phyloP scores from a whole-genome alignment of 768 basidiomycete species.

The Leccinum barrowsii region DNA sequence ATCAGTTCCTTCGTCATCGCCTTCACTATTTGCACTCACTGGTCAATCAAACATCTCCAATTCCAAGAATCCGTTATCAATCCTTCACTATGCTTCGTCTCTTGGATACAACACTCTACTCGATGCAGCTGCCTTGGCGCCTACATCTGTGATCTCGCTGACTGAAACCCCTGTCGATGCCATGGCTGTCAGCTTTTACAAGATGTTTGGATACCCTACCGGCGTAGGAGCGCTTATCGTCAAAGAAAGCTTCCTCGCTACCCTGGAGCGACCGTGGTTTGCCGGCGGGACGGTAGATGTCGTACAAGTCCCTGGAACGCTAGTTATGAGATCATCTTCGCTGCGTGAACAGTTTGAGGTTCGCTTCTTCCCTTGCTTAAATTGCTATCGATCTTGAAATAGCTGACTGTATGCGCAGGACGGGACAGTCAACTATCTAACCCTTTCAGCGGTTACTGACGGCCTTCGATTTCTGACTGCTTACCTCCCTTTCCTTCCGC shows the following conservation, averaged over 20 bases:
- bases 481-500: conserved; percentile 75
- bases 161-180: conserved; percentile 70
- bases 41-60: conserved; percentile 84
- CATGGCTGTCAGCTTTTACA: conserved; percentile 82
- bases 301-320: conserved; percentile 74
- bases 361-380: conserved; percentile 6
- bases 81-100: conserved; percentile 59
- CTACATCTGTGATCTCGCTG: conserved; percentile 67
- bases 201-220: conserved; percentile 87
- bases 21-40: conserved; percentile 70
- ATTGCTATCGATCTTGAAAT: background rate
- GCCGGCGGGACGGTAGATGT: conserved; percentile 80
- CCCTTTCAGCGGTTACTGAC: conserved; percentile 71
- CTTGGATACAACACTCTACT: conserved; percentile 74
- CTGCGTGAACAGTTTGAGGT: conserved; percentile 80
- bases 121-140: conserved; percentile 78
- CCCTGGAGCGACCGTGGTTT: conserved; percentile 75
- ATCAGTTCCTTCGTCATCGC: conserved; percentile 35
- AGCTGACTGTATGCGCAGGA: conserved; percentile 46
- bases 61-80: conserved; percentile 63
- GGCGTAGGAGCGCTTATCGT: conserved; percentile 79
- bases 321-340: conserved; percentile 57
- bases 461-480: conserved; percentile 75
- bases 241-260: conserved; percentile 60
- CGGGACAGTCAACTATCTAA: conserved; percentile 81